Percentiles rank a stretch among this genome's conserved stretches.
Evolutionary conservation across 306 rosid genomes (phyloP).

Genomic region (Psophocarpus tetragonolobus): DNA sequence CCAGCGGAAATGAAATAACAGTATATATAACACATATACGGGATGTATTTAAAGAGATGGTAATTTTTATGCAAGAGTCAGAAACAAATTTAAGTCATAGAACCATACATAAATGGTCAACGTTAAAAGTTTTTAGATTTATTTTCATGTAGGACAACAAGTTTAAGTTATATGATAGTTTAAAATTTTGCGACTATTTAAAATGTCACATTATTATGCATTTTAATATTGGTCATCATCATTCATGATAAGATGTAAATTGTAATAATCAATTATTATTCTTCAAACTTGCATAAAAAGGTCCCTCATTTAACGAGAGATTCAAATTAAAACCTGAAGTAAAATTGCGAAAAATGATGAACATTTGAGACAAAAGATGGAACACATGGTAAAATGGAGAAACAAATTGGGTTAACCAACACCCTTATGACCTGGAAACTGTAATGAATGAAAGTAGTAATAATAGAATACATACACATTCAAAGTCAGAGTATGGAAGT

Average conservation of each 20-base stretch:
- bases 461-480: slow-evolving; percentile 54
- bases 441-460: background rate
- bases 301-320: background rate
- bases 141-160: too few species aligned
- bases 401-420: slow-evolving; percentile 6
- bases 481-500: slow-evolving; percentile 72
- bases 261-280: background rate
- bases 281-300: background rate
- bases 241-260: background rate
- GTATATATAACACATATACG: background rate
- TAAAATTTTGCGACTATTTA: background rate
- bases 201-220: background rate
- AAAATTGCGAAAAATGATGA: background rate
- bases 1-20: slow-evolving; percentile 6
- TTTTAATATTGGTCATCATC: background rate
- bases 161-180: background rate
- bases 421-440: background rate
- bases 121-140: too few species aligned
- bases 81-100: background rate
- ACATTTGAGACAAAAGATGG: background rate
- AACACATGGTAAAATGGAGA: slow-evolving; percentile 10
- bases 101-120: background rate
- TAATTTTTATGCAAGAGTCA: background rate
- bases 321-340: background rate
- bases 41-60: background rate